A percentile compares a stretch with the other conserved stretches of the same genome.
These are phyloP conservation scores for Dunaliella primolecta DNA, from an alignment of 139 green algal genomes.

Conservation along the genomic window DNA sequence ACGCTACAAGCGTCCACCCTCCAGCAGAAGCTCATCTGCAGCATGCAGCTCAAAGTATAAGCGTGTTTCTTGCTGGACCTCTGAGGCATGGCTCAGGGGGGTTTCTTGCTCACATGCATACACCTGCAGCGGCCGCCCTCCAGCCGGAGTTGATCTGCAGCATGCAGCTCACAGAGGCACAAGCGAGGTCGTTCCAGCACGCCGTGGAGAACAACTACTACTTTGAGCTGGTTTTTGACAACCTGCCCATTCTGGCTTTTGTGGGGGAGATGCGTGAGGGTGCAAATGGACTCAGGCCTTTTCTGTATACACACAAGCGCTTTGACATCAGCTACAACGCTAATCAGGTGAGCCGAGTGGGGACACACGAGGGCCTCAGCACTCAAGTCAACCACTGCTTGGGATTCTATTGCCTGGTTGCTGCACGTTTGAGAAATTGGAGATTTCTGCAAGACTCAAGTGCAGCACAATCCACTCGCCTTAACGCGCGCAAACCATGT, in stretches of 20 bases:
- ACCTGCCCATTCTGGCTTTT: slow-evolving; percentile 94
- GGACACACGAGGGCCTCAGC: background rate
- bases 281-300: slow-evolving; percentile 39
- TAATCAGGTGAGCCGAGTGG: slow-evolving; percentile 64
- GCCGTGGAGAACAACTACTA: slow-evolving; percentile 75
- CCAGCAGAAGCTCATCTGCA: too few relatives aligned
- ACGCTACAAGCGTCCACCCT: too few relatives aligned
- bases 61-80: too few relatives aligned
- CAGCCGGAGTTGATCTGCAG: slow-evolving; percentile 64
- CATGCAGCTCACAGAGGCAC: slow-evolving; percentile 53
- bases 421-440: background rate
- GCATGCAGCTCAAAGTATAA: too few relatives aligned
- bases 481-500: background rate
- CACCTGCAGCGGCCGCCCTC: background rate
- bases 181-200: slow-evolving; percentile 66
- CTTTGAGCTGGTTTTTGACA: slow-evolving; percentile 94
- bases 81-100: too few relatives aligned
- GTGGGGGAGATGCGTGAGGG: slow-evolving; percentile 67
- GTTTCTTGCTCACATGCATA: background rate
- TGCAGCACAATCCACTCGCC: background rate
- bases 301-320: slow-evolving; percentile 91
- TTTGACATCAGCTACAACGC: slow-evolving; percentile 94
- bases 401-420: background rate
- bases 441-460: background rate
- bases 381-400: too few relatives aligned